phyloP scores from a whole-genome alignment of 768 basidiomycete species.

The Mycena indigotica region DNA sequence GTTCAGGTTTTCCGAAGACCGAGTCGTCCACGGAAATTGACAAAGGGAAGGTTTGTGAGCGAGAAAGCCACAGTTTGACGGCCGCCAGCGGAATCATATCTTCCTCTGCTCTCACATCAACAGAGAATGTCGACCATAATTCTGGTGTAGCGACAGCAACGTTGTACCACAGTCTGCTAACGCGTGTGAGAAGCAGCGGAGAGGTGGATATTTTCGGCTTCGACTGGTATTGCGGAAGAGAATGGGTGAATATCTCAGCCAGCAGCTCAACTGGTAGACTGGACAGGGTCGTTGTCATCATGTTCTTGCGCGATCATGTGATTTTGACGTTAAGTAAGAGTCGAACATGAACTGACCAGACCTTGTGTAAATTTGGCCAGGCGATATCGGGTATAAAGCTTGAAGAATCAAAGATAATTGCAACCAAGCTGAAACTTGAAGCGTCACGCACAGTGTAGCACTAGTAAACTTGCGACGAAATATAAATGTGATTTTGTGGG shows the following conservation, averaged over 20 bases:
- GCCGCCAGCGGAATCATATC: too few relatives aligned
- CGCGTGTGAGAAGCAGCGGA: not conserved
- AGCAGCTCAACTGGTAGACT: slow-evolving; percentile 7
- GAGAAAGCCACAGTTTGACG: slow-evolving; percentile 13
- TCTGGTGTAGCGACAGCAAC: not conserved
- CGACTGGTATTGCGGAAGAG: not conserved
- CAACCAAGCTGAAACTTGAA: too few relatives aligned
- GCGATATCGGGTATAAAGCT: too few relatives aligned
- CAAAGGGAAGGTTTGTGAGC: slow-evolving; percentile 1
- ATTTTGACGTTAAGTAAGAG: too few relatives aligned
- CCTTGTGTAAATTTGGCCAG: too few relatives aligned
- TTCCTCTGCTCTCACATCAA: not conserved
- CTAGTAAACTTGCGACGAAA: too few relatives aligned
- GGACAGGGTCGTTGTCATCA: not conserved
- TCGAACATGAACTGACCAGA: too few relatives aligned
- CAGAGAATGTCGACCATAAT: slow-evolving; percentile 2
- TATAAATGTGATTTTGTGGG: too few relatives aligned
- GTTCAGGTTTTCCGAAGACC: not conserved
- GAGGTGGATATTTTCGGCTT: not conserved
- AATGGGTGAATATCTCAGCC: slow-evolving; percentile 3
- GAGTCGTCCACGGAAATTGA: not conserved
- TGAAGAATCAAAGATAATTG: too few relatives aligned
- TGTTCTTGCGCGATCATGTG: not conserved
- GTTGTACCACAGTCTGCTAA: slow-evolving; percentile 7
- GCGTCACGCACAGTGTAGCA: too few relatives aligned